Base-by-base conservation (phyloP, 345 rosid genomes). In the Citropsis articulata region DNA sequence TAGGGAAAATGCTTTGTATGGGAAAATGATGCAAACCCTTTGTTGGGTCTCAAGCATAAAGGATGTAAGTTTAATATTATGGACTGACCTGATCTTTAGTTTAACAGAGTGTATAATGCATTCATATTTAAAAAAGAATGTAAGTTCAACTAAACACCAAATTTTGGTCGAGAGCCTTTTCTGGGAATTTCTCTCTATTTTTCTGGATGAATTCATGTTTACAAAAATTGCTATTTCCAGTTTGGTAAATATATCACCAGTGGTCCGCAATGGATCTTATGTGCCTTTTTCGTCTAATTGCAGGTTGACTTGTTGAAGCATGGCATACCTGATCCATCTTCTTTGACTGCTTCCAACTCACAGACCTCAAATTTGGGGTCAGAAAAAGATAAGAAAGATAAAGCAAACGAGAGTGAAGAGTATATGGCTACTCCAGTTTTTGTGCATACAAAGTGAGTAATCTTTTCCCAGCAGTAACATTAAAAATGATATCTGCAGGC, bases 281-380 rank as follows among this genome's bases (percentile, higher is more conserved):
- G 6, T n/a, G 30, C 57, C 42, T 8, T 33, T 25, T 64, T 31
- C 66, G 24, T 69, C 5, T 33, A 4, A 67, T 60, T 82, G 74
- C 90, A 93, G 98, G 96, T 93, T 73, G 98, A 90, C 87, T 83
- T 91, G 85, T 78, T 93, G 86, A 93, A 93, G 77, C 94, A 91
- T 83, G 89, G 91, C 71, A 90, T 93, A 78, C 91, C 96, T 50
- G 98, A 93, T 86, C 98, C 94, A 36, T 93, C 94, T 85, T 87
- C 83, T 28, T 75, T 88, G 35, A 71, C 83, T 36, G 66, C 85
- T 53, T 68, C 84, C 38, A 90, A 90, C 72, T 69, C 83, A 14
- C 89, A 82, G 67, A 83, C 84, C 82, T 81, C 90, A 66, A 86
- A 66, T 70, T 24, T 40, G 65, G 93, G 83, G 72, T 69, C 84